A percentile compares a stretch with the other conserved stretches of the same genome.
Conservation (phyloP, 495 filamentous ascomycete species). For the Cudoniella acicularis region DNA sequence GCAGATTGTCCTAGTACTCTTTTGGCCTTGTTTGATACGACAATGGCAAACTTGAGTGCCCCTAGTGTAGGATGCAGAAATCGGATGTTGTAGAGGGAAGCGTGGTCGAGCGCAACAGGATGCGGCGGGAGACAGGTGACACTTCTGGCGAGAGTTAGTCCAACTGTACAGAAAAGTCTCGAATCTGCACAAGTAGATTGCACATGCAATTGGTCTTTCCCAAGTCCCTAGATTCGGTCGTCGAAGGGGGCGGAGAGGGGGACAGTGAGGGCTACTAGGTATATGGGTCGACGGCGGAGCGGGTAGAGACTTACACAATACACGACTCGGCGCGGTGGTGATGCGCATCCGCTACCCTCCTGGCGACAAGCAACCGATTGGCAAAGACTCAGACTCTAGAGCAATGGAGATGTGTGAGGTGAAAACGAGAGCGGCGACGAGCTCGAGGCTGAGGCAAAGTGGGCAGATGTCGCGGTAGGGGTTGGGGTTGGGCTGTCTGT, state of each 20-base stretch:
- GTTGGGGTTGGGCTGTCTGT: neutral
- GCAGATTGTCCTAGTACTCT: neutral
- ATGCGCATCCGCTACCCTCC: too few species aligned
- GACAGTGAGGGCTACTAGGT: too few species aligned
- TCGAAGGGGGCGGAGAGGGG: neutral
- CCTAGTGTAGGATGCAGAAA: neutral
- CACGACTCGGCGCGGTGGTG: too few species aligned
- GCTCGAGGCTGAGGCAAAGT: neutral
- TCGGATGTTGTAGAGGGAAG: neutral
- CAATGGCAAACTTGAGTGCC: neutral
- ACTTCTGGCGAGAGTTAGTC: neutral
- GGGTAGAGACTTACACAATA: too few species aligned
- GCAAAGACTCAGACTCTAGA: constrained; percentile 4
- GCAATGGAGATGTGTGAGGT: neutral
- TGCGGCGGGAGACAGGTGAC: neutral
- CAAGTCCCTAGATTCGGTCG: neutral
- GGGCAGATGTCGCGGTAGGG: neutral
- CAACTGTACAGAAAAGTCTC: neutral
- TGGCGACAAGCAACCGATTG: too few species aligned
- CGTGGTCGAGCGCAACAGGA: neutral
- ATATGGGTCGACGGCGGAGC: too few species aligned
- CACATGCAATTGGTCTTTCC: neutral
- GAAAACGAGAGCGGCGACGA: neutral
- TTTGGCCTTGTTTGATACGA: neutral
- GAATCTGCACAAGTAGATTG: neutral